A percentile compares a stretch with the other conserved stretches of the same genome.
These are phyloP conservation scores for Kwoniella dejecticola DNA, from an alignment of 768 basidiomycete genomes.

Conservation along the genomic window DNA sequence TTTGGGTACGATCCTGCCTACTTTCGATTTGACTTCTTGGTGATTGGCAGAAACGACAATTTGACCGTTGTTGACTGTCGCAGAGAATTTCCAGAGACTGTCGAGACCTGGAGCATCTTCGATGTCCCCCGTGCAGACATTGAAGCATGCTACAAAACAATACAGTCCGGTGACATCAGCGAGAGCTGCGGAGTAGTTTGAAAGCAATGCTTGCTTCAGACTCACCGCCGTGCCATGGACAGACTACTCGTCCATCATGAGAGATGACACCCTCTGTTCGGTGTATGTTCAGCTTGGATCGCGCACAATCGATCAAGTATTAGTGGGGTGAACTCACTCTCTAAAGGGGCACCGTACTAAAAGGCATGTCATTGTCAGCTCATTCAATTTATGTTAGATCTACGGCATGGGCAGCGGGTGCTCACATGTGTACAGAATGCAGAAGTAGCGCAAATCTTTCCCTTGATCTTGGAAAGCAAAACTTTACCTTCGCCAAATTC, in stretches of 20 bases:
- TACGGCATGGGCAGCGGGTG: too few species aligned
- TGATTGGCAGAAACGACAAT: constrained; percentile 74
- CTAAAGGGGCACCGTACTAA: constrained; percentile 80
- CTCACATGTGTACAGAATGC: constrained; percentile 77
- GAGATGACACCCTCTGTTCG: constrained; percentile 69
- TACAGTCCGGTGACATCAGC: too few species aligned
- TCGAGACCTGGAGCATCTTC: constrained; percentile 87
- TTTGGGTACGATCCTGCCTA: constrained; percentile 63
- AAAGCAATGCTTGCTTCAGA: not conserved
- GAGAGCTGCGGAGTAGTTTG: too few species aligned
- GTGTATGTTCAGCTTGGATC: constrained; percentile 61
- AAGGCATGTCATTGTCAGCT: not conserved
- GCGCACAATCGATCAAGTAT: not conserved
- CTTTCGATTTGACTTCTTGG: constrained; percentile 68
- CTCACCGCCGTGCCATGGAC: constrained; percentile 86
- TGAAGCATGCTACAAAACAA: constrained; percentile 74
- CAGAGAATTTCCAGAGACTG: constrained; percentile 76
- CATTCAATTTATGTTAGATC: too few species aligned
- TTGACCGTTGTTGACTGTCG: constrained; percentile 66
- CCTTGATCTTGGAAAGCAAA: constrained; percentile 72
- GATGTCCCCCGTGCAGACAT: constrained; percentile 64
- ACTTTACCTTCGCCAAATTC: constrained; percentile 74
- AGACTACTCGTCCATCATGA: constrained; percentile 75
- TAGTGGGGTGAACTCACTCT: constrained; percentile 54
- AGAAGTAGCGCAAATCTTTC: constrained; percentile 63